Conservation (phyloP, 179 eudicot genomes). For the Actinidia chinensis region DNA sequence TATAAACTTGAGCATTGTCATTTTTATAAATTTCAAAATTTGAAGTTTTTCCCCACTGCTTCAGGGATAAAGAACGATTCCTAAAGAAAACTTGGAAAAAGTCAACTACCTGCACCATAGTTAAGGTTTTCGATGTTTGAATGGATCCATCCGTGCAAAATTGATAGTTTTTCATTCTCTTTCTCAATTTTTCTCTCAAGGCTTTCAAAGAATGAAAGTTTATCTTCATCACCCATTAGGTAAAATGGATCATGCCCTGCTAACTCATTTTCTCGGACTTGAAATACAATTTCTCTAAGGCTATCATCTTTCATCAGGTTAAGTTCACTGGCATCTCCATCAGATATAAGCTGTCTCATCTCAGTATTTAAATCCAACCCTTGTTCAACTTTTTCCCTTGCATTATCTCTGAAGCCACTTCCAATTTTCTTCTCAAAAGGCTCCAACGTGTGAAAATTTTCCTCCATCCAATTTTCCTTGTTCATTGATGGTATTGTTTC, state of each 20-base stretch:
- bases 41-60: background rate
- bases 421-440: conserved; percentile 69
- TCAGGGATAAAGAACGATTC: background rate
- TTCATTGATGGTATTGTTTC: conserved; percentile 25
- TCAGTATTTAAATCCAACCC: conserved; percentile 38
- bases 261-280: conserved; percentile 88
- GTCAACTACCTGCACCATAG: conserved; percentile 82
- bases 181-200: conserved; percentile 77
- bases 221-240: conserved; percentile 69
- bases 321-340: conserved; percentile 52
- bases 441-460: conserved; percentile 75
- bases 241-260: conserved; percentile 88
- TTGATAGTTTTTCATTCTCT: conserved; percentile 55
- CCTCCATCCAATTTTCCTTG: conserved; percentile 71
- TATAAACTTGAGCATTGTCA: background rate
- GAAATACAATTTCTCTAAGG: conserved; percentile 83
- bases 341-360: conserved; percentile 32
- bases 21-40: background rate
- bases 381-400: conserved; percentile 59
- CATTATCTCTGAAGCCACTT: conserved; percentile 68
- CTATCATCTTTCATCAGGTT: conserved; percentile 93
- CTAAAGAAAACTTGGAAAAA: conserved; percentile 6
- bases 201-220: conserved; percentile 60
- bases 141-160: conserved; percentile 76
- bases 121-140: conserved; percentile 89